Percentiles rank a stretch among this genome's conserved stretches.
Evolutionary conservation across 805 yeast genomes (phyloP).

Genomic region (Priceomyces castillae): DNA sequence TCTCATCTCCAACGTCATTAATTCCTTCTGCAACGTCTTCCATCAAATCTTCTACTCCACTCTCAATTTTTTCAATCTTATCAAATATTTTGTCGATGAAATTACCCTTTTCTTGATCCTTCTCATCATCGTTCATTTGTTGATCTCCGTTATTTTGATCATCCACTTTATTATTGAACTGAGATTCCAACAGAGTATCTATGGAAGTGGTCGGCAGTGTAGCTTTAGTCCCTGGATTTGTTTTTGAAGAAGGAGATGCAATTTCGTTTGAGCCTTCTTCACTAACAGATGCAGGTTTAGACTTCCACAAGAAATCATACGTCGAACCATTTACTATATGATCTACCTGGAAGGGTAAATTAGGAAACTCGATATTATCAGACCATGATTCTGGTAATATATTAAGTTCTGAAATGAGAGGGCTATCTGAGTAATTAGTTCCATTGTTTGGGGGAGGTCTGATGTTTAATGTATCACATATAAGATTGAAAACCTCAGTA

Average conservation of each 20-base stretch:
- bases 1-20: slow-evolving; percentile 16
- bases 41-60: slow-evolving; percentile 14
- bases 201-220: not conserved
- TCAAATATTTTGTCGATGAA: slow-evolving; percentile 8
- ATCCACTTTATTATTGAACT: not conserved
- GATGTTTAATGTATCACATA: slow-evolving; percentile 61
- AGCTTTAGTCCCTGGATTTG: not conserved
- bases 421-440: slow-evolving; percentile 14
- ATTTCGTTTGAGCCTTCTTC: not conserved
- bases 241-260: not conserved
- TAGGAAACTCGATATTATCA: slow-evolving; percentile 49
- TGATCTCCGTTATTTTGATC: too few relatives aligned
- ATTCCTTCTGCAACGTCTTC: slow-evolving; percentile 15
- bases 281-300: not conserved
- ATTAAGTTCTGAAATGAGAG: slow-evolving; percentile 20
- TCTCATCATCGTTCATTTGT: not conserved
- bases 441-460: slow-evolving; percentile 63
- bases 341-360: slow-evolving; percentile 44
- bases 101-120: not conserved
- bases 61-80: slow-evolving; percentile 14
- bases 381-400: slow-evolving; percentile 43
- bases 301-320: slow-evolving; percentile 45
- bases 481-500: slow-evolving; percentile 66
- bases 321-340: slow-evolving; percentile 49
- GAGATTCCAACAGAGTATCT: not conserved